Base-by-base conservation (phyloP, 345 rosid genomes). In the Eucalyptus caleyi region DNA sequence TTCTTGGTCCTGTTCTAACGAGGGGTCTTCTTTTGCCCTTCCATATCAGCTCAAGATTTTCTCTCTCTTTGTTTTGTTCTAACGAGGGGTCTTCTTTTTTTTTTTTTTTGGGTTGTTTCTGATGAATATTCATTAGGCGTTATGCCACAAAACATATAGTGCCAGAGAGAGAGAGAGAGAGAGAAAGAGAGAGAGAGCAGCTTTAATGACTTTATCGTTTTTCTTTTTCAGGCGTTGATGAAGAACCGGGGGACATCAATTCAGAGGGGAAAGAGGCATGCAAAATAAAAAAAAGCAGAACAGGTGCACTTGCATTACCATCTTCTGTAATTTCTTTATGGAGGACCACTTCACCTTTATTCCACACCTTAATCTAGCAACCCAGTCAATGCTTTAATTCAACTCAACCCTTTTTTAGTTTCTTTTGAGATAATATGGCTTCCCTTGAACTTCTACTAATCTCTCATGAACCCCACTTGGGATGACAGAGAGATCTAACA, bases 201-300 rank as follows among this genome's bases (percentile, higher is more conserved):
- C 98, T 96, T 96, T 94, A 95, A 89, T 90, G 88, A 89, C 93
- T 96, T 91, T 93, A 88, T 91, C 82, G 88, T 88, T 54, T 89
- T 89, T 91, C 91, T 93, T 96, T 95, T 93, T 95, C 96, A 96
- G 99, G 96, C 91, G 94, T 91, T 93, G 94, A 90, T 92, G 98
- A 95, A 95, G 95, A 95, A 87, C 91, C 96, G 96, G 95, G 95
- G 92, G 92, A 89, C 95, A 96, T 87, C 92, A 94, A 92, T 93
- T 91, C 94, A 53, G 98, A 95, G 94, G 92, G 92, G 67, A 60
- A 45, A 51, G 88, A 96, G 91, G 95, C 97, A 95, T 96, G 99
- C 98, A 95, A 95, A 90, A 93, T 93, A 93, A 91, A 95, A 92
- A 96, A 98, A 96, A 96, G 94, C 93, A 95, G 86, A 93, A 92